Evolutionary conservation across 257 asterid genomes (phyloP), one percentile per base, ranked within the genome.

Genomic region (Schizonepeta tenuifolia): DNA sequence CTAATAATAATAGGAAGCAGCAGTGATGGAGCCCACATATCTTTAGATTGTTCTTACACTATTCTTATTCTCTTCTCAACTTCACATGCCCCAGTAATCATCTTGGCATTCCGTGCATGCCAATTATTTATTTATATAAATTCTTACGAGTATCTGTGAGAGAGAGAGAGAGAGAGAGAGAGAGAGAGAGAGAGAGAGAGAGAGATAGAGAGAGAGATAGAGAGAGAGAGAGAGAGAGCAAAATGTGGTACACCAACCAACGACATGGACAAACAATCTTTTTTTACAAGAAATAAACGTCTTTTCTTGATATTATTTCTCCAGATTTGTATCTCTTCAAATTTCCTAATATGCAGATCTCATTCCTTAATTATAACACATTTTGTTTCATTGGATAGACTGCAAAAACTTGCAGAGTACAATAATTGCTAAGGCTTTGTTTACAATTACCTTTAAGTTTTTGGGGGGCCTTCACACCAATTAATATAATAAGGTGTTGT

Each of bases 61-160:
- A 49, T 31, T 56, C 20, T 69, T 60, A 66, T 31, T 68, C 55
- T 64, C 53, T 58, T 76, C 2, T 21, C 60, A 20, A 41, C 40
- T 64, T 67, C 73, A 46, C 80, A 64, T 73, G 85, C 68, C 83
- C 80, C 79, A 63, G 2, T 64, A 79, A 86, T 86, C 88, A 83
- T 77, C 86, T 77, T 83, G 74, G 82, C 72, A 68, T 83, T 86
- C 88, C 71, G 85, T 82, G 87, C 87, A 80, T 70, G 81, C 79
- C 80, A 76, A 50, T 43, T 65, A 24, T 65, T 13, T 44, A 65
- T 14, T 20, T 9, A 20, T 35, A 33, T 55, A 18, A 18, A 18
- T 10, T 5, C 5, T 1, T 24, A 24, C 26, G 26, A 24, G 26
- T 24, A 9, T n/a, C n/a, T n/a, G n/a, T n/a, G 61, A 60, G 17